Base-by-base conservation (phyloP, 2,329 filamentous ascomycete genomes). In the Aureobasidium uvarum region DNA sequence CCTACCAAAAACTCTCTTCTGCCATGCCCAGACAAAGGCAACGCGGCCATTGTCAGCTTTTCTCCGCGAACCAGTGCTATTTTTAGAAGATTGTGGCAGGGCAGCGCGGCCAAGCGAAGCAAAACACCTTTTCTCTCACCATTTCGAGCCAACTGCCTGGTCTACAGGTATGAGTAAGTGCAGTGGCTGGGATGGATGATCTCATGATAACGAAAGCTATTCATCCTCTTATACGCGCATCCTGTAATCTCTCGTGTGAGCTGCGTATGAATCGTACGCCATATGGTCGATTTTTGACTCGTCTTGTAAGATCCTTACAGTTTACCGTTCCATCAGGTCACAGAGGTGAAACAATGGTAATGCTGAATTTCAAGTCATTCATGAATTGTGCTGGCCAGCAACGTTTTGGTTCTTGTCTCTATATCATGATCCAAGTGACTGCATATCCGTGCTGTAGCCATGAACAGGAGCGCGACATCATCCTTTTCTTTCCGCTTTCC, bases 21-120 rank as follows among this genome's bases (percentile, higher is more conserved):
- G 18, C 16, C 25, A 28, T 41, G 52, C 52, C 52, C 52, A 55
- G 52, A 55, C 52, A 39, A 18, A 31, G 52, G 52, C 52, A 55
- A 55, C 52, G 52, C 52, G 52, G 52, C 52, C 52, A 36, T 55
- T 51, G 33, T 55, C n/a, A 23, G n/a, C 33, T 55, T 55, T 41
- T 41, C 7, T 25, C 33, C 52, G 51, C 18, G n/a, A 13, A 7
- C 52, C 14, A 5, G 11, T 25, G 36, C 36, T 55, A 55, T 55
- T 55, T 55, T 55, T 39, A 41, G 52, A 39, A 55, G 20, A 23
- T 28, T n/a, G 52, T 55, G 52, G 52, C 52, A 55, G 52, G 36
- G 51, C n/a, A 20, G 28, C 33, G 28, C 50, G 18, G 52, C 52
- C 36, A 41, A 36, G 28, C 10, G 20, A 55, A 36, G 18, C n/a